Conservation (phyloP, 2,329 filamentous ascomycete species). For the Colletotrichum acutatum region DNA sequence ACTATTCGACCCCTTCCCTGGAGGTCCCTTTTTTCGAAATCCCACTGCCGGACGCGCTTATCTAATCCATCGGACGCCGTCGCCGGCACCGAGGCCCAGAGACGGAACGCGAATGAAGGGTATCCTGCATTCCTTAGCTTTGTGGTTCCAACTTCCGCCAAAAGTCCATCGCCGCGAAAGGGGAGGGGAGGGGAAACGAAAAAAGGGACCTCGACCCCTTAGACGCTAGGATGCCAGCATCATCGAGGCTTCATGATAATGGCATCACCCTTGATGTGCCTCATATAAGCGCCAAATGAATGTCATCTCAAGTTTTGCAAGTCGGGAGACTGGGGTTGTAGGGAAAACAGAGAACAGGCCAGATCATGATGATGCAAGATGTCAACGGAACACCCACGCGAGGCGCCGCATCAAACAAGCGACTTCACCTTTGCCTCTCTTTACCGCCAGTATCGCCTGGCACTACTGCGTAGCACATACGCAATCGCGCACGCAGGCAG, state of each 20-base stretch:
- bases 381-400: not conserved
- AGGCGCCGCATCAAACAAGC: constrained; percentile 6
- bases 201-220: not conserved
- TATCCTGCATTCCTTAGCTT: not conserved
- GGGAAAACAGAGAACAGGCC: not conserved
- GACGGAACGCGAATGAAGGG: not conserved
- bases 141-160: constrained; percentile 1
- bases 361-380: constrained; percentile 3
- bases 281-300: constrained; percentile 10
- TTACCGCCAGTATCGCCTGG: constrained; percentile 15
- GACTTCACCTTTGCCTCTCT: not conserved
- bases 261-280: constrained; percentile 24
- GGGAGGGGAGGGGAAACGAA: not conserved
- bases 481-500: not conserved
- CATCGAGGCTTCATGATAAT: constrained; percentile 18
- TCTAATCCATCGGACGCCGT: constrained; percentile 13
- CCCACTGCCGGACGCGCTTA: constrained; percentile 4
- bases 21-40: not conserved
- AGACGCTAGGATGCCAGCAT: constrained; percentile 24
- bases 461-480: not conserved
- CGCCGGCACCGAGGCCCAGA: constrained; percentile 14
- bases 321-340: not conserved
- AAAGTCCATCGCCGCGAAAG: not conserved
- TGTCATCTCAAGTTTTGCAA: constrained; percentile 24
- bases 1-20: not conserved